These are phyloP conservation scores for Sporothrix sp. DNA, from an alignment of 2,329 filamentous ascomycete genomes.

Conservation along the genomic window DNA sequence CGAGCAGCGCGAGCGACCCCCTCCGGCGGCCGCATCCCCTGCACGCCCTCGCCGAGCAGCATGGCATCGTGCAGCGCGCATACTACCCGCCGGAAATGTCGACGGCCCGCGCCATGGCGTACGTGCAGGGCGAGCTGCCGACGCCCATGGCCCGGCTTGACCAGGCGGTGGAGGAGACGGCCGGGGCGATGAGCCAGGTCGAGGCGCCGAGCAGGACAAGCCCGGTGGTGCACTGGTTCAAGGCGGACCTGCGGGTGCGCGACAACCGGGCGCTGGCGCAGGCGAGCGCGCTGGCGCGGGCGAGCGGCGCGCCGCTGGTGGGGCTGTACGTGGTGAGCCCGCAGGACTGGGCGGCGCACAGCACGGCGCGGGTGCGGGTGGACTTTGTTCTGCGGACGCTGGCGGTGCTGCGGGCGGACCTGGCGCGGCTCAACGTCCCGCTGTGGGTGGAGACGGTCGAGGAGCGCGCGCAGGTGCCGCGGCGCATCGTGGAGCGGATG, in stretches of 20 bases:
- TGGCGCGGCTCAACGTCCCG: slow-evolving; percentile 65
- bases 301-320: slow-evolving; percentile 52
- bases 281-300: slow-evolving; percentile 45
- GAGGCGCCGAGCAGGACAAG: slow-evolving; percentile 36
- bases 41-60: slow-evolving; percentile 35
- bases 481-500: slow-evolving; percentile 54
- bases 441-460: slow-evolving; percentile 61
- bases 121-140: slow-evolving; percentile 57
- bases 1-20: slow-evolving; percentile 5
- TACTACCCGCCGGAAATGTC: slow-evolving; percentile 85
- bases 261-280: slow-evolving; percentile 66
- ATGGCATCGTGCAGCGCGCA: slow-evolving; percentile 58
- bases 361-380: slow-evolving; percentile 61
- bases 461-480: slow-evolving; percentile 51
- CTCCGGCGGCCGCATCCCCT: slow-evolving; percentile 38
- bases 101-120: slow-evolving; percentile 65
- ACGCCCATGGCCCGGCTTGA: slow-evolving; percentile 64
- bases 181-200: slow-evolving; percentile 40
- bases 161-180: slow-evolving; percentile 51
- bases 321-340: slow-evolving; percentile 72
- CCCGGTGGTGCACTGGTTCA: slow-evolving; percentile 81
- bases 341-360: slow-evolving; percentile 74
- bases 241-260: slow-evolving; percentile 61
- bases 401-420: slow-evolving; percentile 51
- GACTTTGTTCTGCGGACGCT: slow-evolving; percentile 74